These are phyloP conservation scores for Vitis cinerea DNA, from an alignment of 164 flowering plant genomes.

Conservation along the genomic window DNA sequence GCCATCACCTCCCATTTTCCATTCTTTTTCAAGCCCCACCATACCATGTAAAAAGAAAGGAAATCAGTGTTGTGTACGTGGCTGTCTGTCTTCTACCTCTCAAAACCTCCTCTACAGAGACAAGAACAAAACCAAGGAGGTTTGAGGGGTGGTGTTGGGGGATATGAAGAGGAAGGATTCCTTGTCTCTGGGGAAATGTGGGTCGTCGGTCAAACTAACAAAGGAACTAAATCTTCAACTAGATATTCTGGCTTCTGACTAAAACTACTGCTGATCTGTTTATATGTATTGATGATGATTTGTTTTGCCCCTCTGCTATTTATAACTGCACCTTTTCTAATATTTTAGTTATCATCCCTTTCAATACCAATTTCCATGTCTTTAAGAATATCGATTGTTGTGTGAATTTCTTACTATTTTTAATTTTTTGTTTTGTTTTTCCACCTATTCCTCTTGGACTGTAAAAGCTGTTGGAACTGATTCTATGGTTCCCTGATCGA, in stretches of 20 bases:
- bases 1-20: background rate
- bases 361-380: too few relatives aligned
- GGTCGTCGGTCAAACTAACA: constrained; percentile 29
- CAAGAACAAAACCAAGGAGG: background rate
- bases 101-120: background rate
- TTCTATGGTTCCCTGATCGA: constrained; percentile 1
- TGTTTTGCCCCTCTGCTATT: too few relatives aligned
- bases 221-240: constrained; percentile 18
- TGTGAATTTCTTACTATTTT: background rate
- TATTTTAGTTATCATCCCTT: too few relatives aligned
- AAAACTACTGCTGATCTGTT: constrained; percentile 4
- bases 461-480: background rate
- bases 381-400: too few relatives aligned
- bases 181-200: constrained; percentile 8
- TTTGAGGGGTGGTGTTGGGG: background rate
- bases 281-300: background rate
- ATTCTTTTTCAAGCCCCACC: too few relatives aligned
- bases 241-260: constrained; percentile 20
- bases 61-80: too few relatives aligned
- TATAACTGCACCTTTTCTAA: too few relatives aligned
- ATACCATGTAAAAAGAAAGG: too few relatives aligned
- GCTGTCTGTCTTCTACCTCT: background rate
- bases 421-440: background rate
- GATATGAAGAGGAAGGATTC: background rate
- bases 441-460: background rate